Base-by-base conservation (phyloP, 73 alveolate genomes). In the Stentor coeruleus region DNA sequence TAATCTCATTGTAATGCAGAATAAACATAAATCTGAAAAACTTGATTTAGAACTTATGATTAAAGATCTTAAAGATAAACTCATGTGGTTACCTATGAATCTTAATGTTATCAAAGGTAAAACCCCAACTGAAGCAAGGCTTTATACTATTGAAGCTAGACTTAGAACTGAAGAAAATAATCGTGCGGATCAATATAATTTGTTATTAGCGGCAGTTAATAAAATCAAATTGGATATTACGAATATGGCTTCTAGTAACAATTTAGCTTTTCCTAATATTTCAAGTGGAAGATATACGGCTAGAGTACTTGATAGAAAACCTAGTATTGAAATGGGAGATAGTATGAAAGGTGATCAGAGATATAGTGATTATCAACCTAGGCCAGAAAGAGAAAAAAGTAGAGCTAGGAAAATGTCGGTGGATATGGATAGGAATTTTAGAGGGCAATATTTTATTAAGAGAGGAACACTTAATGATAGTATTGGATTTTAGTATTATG, bases 21-120 rank as follows among this genome's bases (percentile, higher is more conserved):
- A 49, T 11, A 49, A 49, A 49, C 6, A 11, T 20, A 20, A 49
- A 11, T 49, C 66, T 11, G 66, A 49, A 49, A 49, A 20, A 49
- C 66, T 49, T 11, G 66, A 49, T 11, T 11, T 20, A 11, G 6
- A 6, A 11, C 20, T 49, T 49, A 6, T 49, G 28, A 6, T 49
- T 20, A 59, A 59, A 26, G 77, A 26, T 3, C 11, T 4, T 14
- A 59, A 20, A 31, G 37, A 66, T 1, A 66, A 66, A 31, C 39
- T 66, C 37, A 26, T 28, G 33, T 66, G 79, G 79, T 31, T 66
- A 28, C 79, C 79, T 28, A 66, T 66, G 79, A 31, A 20, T 66
- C 33, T 66, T 26, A 20, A 37, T 28, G 79, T 28, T 28, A 66
- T 66, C 79, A 66, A 66, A 66, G 79, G 37, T 26, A 20, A 20